phyloP scores from a whole-genome alignment of 148 eudicot species.

The Rhododendron griersonianum region DNA sequence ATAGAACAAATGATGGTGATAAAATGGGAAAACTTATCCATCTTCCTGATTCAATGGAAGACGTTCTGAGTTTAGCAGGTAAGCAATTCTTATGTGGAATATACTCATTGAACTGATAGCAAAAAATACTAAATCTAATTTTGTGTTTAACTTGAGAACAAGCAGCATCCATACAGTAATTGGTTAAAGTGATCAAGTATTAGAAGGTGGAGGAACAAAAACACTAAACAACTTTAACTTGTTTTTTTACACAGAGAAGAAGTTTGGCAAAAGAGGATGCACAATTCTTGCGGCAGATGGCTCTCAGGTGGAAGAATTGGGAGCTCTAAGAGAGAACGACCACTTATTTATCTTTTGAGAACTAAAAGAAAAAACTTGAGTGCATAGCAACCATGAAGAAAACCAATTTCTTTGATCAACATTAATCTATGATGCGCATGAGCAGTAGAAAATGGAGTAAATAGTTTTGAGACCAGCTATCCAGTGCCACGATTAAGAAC shows the following conservation, averaged over 20 bases:
- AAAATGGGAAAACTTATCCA: slow-evolving; percentile 37
- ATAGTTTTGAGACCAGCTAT: background rate
- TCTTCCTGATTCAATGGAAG: slow-evolving; percentile 47
- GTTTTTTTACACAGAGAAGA: slow-evolving; percentile 32
- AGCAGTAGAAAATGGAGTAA: background rate
- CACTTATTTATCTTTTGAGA: slow-evolving; percentile 40
- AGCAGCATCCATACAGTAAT: background rate
- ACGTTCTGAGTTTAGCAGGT: slow-evolving; percentile 47
- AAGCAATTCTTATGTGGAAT: background rate
- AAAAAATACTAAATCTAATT: background rate
- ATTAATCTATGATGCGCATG: background rate
- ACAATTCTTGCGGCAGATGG: slow-evolving; percentile 44
- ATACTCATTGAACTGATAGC: background rate
- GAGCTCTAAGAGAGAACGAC: slow-evolving; percentile 48
- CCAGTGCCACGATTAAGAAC: background rate
- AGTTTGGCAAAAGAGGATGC: slow-evolving; percentile 44
- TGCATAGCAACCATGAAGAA: background rate
- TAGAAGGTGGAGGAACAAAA: background rate
- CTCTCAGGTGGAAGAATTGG: slow-evolving; percentile 46
- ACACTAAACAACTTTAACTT: background rate
- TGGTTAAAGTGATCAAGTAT: background rate
- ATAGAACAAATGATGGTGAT: slow-evolving; percentile 22
- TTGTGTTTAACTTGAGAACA: background rate
- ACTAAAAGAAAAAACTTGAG: background rate
- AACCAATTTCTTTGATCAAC: background rate